Evolutionary conservation across 441 rosid genomes (phyloP).

Genomic region (Pelargonium myrrhifolium): DNA sequence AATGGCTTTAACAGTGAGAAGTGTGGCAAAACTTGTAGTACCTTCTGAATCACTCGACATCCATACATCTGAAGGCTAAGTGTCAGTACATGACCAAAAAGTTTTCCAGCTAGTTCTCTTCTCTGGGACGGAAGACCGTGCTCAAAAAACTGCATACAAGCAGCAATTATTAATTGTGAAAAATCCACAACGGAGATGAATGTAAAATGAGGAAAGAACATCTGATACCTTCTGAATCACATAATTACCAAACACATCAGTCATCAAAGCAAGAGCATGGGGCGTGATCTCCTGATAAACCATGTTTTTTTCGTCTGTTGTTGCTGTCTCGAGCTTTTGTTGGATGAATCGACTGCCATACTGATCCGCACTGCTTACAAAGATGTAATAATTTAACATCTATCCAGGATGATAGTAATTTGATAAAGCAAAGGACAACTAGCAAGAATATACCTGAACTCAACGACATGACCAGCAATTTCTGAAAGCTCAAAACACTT

Average conservation of each 20-base stretch:
- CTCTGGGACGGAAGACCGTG: constrained; percentile 60
- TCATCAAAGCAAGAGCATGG: constrained; percentile 67
- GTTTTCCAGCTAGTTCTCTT: constrained; percentile 61
- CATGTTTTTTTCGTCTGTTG: constrained; percentile 67
- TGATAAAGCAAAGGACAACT: neutral
- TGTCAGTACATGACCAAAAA: constrained; percentile 59
- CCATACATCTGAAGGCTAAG: constrained; percentile 88
- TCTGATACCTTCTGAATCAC: constrained; percentile 71
- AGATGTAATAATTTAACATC: neutral
- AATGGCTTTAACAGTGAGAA: neutral
- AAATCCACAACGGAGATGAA: neutral
- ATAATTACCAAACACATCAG: constrained; percentile 87
- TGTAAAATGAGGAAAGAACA: neutral
- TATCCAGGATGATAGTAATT: neutral
- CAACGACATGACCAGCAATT: constrained; percentile 70
- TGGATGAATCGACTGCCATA: no score
- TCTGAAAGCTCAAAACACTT: constrained; percentile 69
- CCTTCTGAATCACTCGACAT: constrained; percentile 82
- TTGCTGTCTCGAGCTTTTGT: constrained; percentile 78
- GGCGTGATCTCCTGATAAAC: constrained; percentile 83
- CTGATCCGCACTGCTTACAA: constrained; percentile 61
- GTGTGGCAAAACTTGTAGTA: constrained; percentile 4
- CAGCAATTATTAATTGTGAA: neutral
- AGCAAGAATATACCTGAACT: constrained; percentile 51
- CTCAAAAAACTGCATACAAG: constrained; percentile 57